phyloP scores from a whole-genome alignment of 2,329 filamentous ascomycete species.

The Ophiostoma quercus region DNA sequence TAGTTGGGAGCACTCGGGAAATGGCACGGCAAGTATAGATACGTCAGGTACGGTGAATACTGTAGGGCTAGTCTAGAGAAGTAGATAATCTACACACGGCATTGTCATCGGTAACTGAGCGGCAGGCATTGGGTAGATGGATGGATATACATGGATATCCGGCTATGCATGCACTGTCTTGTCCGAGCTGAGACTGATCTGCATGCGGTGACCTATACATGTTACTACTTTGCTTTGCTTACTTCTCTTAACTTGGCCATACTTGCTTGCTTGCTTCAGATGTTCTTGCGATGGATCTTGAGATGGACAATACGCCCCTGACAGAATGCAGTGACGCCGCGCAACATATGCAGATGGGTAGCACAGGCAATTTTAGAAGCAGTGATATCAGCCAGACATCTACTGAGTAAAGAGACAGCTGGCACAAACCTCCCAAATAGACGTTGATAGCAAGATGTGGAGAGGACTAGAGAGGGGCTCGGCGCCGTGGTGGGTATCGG shows the following conservation, averaged over 20 bases:
- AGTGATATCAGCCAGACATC: too few relatives aligned
- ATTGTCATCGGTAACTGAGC: not conserved
- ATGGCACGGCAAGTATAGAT: not conserved
- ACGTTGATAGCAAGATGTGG: not conserved
- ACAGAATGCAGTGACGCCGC: too few relatives aligned
- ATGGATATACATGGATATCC: too few relatives aligned
- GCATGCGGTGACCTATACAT: too few relatives aligned
- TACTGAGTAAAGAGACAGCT: not conserved
- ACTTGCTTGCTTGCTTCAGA: too few relatives aligned
- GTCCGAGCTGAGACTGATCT: too few relatives aligned
- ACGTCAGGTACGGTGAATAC: not conserved
- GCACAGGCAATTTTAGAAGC: not conserved
- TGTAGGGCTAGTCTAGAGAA: too few relatives aligned
- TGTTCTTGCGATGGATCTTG: too few relatives aligned
- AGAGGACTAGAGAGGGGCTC: not conserved
- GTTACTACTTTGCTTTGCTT: too few relatives aligned
- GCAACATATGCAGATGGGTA: not conserved
- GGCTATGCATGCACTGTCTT: too few relatives aligned
- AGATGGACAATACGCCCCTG: too few relatives aligned
- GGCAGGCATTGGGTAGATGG: not conserved
- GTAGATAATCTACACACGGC: not conserved
- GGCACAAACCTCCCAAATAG: not conserved
- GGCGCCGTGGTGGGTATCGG: slow-evolving; percentile 1
- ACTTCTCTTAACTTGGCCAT: too few relatives aligned
- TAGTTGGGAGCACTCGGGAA: not conserved